These are phyloP conservation scores for Artemisia annua DNA, from an alignment of 129 eudicot species.

Conservation along the genomic window DNA sequence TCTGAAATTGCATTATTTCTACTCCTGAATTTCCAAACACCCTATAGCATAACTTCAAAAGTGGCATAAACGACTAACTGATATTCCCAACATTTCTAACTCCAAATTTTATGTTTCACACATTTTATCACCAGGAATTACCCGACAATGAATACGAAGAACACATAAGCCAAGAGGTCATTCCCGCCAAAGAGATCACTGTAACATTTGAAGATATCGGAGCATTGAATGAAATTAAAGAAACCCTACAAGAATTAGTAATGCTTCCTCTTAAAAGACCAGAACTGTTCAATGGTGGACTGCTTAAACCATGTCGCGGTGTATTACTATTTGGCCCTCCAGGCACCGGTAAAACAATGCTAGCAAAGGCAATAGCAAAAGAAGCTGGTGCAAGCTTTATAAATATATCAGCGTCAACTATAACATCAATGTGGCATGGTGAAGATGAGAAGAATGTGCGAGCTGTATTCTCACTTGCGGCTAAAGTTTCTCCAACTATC, in stretches of 20 bases:
- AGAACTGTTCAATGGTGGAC: slow-evolving; percentile 91
- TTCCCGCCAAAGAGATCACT: slow-evolving; percentile 79
- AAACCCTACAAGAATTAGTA: slow-evolving; percentile 86
- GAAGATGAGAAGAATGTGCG: slow-evolving; percentile 96
- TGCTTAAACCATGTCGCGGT: slow-evolving; percentile 92
- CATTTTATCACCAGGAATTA: slow-evolving; percentile 57
- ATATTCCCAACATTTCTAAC: neutral
- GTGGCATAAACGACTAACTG: neutral
- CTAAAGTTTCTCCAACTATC: slow-evolving; percentile 88
- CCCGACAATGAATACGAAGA: slow-evolving; percentile 93
- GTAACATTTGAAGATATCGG: slow-evolving; percentile 86
- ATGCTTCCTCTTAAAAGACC: slow-evolving; percentile 96
- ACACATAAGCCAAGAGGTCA: slow-evolving; percentile 91
- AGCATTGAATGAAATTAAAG: slow-evolving; percentile 77
- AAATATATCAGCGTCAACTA: slow-evolving; percentile 92
- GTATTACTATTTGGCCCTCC: slow-evolving; percentile 88
- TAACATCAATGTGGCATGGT: slow-evolving; percentile 97
- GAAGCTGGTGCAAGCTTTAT: slow-evolving; percentile 97
- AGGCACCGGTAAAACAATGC: slow-evolving; percentile 93
- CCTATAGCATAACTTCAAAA: no score
- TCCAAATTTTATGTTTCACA: neutral
- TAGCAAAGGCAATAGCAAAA: slow-evolving; percentile 91
- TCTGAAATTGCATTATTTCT: neutral
- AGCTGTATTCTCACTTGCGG: slow-evolving; percentile 86
- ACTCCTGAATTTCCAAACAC: neutral